These are phyloP conservation scores for Durotheca rogersii DNA, from an alignment of 495 filamentous ascomycete species.

Conservation along the genomic window DNA sequence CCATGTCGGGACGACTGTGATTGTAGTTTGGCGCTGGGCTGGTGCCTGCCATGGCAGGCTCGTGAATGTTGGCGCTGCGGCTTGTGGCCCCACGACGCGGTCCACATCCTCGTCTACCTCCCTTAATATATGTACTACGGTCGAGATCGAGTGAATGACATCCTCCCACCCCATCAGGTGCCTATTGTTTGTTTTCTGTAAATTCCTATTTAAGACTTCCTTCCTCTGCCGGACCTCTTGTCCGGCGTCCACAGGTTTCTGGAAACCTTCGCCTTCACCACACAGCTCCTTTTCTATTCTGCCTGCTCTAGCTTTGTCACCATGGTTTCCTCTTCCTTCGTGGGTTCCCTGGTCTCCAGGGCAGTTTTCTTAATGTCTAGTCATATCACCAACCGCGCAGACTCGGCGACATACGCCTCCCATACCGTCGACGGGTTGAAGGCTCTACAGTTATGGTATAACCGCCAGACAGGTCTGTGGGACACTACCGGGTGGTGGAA, in stretches of 20 bases:
- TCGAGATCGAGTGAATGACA: slow-evolving; percentile 13
- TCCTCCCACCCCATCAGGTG: slow-evolving; percentile 15
- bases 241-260: too few relatives aligned
- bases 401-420: slow-evolving; percentile 29
- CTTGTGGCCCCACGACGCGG: slow-evolving; percentile 17
- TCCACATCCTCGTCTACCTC: slow-evolving; percentile 24
- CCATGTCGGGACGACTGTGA: slow-evolving; percentile 21
- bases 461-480: slow-evolving; percentile 62
- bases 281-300: slow-evolving; percentile 14
- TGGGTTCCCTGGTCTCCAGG: slow-evolving; percentile 42
- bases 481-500: slow-evolving; percentile 75
- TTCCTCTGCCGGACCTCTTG: neutral
- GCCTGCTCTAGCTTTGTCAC: slow-evolving; percentile 1
- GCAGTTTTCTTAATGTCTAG: slow-evolving; percentile 40
- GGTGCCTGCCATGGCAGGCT: slow-evolving; percentile 17
- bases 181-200: slow-evolving; percentile 12
- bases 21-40: too few relatives aligned
- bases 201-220: slow-evolving; percentile 5
- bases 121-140: slow-evolving; percentile 25
- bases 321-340: slow-evolving; percentile 37
- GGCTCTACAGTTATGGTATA: slow-evolving; percentile 65
- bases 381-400: slow-evolving; percentile 21
- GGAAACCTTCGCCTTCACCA: slow-evolving; percentile 25
- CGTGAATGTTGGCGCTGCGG: slow-evolving; percentile 22
- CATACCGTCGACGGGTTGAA: slow-evolving; percentile 50